Evolutionary conservation across 805 yeast species (phyloP).

Genomic region (Lipomyces mesembrius): DNA sequence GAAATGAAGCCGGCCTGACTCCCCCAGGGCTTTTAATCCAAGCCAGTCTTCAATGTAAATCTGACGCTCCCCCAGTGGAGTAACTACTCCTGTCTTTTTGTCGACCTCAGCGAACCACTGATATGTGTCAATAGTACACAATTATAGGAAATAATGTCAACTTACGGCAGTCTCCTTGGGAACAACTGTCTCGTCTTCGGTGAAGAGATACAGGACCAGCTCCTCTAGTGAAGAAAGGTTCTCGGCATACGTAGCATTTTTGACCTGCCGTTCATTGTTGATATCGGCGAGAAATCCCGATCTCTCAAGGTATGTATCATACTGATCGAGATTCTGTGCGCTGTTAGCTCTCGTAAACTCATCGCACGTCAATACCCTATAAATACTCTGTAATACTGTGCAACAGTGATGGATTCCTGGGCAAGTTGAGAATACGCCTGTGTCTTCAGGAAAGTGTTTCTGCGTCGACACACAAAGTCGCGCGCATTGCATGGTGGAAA

Average conservation of each 20-base stretch:
- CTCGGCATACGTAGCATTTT: conserved; percentile 50
- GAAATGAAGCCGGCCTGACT: conserved; percentile 54
- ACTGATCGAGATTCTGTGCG: conserved; percentile 53
- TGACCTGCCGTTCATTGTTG: conserved; percentile 60
- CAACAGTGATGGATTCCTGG: conserved; percentile 65
- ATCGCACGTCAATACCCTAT: neutral
- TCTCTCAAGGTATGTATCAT: conserved; percentile 58
- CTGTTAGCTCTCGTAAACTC: neutral
- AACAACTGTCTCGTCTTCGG: conserved; percentile 66
- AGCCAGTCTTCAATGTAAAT: conserved; percentile 60
- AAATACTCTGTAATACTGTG: conserved; percentile 67
- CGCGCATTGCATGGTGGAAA: conserved; percentile 56
- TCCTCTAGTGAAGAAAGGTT: conserved; percentile 54
- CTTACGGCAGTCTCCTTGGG: conserved; percentile 71
- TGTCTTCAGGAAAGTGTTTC: conserved; percentile 58
- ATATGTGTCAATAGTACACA: neutral
- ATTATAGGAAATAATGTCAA: neutral
- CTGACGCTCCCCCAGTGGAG: conserved; percentile 56
- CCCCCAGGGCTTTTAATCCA: conserved; percentile 59
- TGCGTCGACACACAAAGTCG: conserved; percentile 63
- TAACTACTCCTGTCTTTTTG: conserved; percentile 48
- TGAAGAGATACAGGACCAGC: conserved; percentile 64
- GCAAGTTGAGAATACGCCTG: conserved; percentile 65
- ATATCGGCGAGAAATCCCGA: conserved; percentile 66
- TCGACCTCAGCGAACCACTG: conserved; percentile 60